Percentiles rank a stretch among this genome's conserved stretches.
phyloP scores from a whole-genome alignment of 2,329 filamentous ascomycete genomes.

The Setomelanomma holmii region DNA sequence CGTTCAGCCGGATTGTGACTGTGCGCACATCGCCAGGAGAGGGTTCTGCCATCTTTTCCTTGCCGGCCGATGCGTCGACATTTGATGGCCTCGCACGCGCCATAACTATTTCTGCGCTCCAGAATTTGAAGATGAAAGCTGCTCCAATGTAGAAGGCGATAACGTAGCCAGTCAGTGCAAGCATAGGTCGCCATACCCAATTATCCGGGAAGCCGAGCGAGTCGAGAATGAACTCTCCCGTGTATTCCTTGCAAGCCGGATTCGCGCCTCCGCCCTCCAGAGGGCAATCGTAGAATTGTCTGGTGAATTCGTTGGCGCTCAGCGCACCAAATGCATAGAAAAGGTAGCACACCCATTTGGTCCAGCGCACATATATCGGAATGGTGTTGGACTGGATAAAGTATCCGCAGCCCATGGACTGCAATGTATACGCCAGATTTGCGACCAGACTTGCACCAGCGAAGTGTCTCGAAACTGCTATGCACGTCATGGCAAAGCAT shows the following conservation, averaged over 20 bases:
- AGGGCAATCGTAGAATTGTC: conserved; percentile 76
- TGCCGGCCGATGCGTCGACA: conserved; percentile 70
- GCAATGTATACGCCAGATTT: conserved; percentile 75
- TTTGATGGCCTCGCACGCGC: conserved; percentile 63
- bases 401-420: conserved; percentile 77
- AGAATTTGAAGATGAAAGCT: conserved; percentile 67
- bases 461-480: conserved; percentile 71
- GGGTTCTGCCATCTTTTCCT: conserved; percentile 69
- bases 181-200: conserved; percentile 72
- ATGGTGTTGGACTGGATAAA: conserved; percentile 78
- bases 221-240: conserved; percentile 71
- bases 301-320: conserved; percentile 74
- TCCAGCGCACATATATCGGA: conserved; percentile 78
- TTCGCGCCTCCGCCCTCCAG: conserved; percentile 66
- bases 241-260: conserved; percentile 72
- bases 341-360: conserved; percentile 71
- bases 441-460: conserved; percentile 74
- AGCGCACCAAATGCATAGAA: conserved; percentile 77
- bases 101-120: conserved; percentile 73
- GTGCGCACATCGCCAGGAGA: conserved; percentile 63
- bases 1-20: conserved; percentile 70
- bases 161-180: conserved; percentile 67
- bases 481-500: conserved; percentile 72
- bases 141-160: conserved; percentile 69
- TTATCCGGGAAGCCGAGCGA: conserved; percentile 71